Evolutionary conservation across 305 asterid species (phyloP), one percentile per base, ranked within the genome.

Genomic region (Plantago coronopus): DNA sequence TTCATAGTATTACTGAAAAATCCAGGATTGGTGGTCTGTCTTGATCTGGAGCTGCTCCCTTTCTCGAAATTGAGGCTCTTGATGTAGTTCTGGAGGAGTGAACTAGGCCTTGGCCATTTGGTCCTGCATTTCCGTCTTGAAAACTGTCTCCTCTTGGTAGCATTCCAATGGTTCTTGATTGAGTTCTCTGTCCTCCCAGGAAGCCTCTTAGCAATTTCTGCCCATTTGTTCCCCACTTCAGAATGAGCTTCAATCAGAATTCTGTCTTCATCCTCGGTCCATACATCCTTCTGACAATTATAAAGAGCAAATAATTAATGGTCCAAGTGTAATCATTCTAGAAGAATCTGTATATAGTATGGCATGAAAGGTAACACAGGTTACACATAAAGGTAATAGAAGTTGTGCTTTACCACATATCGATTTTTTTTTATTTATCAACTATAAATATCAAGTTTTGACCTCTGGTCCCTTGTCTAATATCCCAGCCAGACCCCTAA

Each of bases 81-180:
- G 76, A 88, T 91, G 68, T 91, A 91, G 80, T 86, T 81, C 23
- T 86, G 96, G 45, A 88, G 78, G 46, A 86, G 76, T 25, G 79
- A 75, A 59, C 88, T 84, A 0, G 97, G 95, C 51, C 60, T 78
- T 1, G 90, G 85, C 91, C 88, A 78, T 62, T 84, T 86, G 50
- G 95, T 86, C 44, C 87, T 66, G 70, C 95, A 88, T 66, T 81
- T 84, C 54, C 93, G 76, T 23, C 82, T 71, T 0, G 95, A 74
- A 29, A 84, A 77, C 62, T 88, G 98, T 68, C 94, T 79, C 69
- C 96, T 75, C 54, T 86, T 91, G 0, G 98, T 88, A 0, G 96
- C 98, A 50, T 88, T 86, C 98, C 98, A 91, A 31, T 91, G 98
- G 76, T 91, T 91, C 73, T 91, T 88, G 66, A 88, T 91, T 15